These are phyloP conservation scores for Papiliotrema terrestris DNA, from an alignment of 1,284 basidiomycete genomes.

Conservation along the genomic window DNA sequence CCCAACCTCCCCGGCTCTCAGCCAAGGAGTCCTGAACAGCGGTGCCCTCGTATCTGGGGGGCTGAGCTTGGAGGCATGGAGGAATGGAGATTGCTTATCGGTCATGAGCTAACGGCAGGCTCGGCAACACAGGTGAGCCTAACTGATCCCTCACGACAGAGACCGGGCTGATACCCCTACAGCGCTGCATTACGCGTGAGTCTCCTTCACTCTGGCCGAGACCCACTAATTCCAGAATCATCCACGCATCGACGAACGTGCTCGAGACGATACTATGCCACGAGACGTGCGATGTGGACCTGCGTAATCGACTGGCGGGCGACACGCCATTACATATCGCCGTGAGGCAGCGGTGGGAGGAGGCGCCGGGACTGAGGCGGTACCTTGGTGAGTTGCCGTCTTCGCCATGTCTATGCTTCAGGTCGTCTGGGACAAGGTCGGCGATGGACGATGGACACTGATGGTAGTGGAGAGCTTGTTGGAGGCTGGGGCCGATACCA, in stretches of 20 bases:
- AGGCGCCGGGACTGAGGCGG: conserved; percentile 56
- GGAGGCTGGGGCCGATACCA: conserved; percentile 71
- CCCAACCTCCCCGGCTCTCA: no score
- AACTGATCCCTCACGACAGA: neutral
- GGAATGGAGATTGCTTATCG: no score
- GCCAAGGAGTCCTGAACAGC: no score
- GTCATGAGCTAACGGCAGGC: conserved; percentile 46
- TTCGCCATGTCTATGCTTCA: no score
- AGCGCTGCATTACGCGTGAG: conserved; percentile 80
- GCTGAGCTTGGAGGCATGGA: neutral
- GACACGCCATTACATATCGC: conserved; percentile 83
- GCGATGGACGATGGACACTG: neutral
- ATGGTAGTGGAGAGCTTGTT: conserved; percentile 61
- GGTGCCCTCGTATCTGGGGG: no score
- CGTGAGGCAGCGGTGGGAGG: conserved; percentile 59
- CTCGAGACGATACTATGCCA: conserved; percentile 69
- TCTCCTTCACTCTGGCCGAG: conserved; percentile 4
- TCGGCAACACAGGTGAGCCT: conserved; percentile 67
- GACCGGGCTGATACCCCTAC: neutral
- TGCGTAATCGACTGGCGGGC: conserved; percentile 66
- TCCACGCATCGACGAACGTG: conserved; percentile 59
- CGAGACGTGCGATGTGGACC: conserved; percentile 79
- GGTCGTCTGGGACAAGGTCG: no score
- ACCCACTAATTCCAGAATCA: conserved; percentile 24
- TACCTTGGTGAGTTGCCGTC: conserved; percentile 44